Conservation (phyloP, 169 alveolate genomes). For the Cryptosporidium muris region DNA sequence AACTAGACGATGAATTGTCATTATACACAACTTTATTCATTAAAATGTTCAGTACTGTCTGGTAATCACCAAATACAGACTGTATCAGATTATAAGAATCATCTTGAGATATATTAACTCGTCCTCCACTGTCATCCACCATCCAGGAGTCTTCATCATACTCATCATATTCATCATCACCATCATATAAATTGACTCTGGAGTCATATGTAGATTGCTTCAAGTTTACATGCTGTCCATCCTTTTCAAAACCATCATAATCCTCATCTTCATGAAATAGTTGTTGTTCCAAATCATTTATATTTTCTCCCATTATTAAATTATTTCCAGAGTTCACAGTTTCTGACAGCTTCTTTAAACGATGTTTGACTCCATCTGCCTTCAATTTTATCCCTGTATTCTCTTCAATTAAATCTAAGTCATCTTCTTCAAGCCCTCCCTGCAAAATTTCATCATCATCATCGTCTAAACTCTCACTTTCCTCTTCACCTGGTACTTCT, state of each 20-base stretch:
- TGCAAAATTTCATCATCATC: slow-evolving; percentile 64
- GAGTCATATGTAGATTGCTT: background rate
- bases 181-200: background rate
- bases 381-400: slow-evolving; percentile 55
- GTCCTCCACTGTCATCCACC: slow-evolving; percentile 31
- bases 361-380: slow-evolving; percentile 49
- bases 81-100: slow-evolving; percentile 58
- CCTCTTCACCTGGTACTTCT: slow-evolving; percentile 7
- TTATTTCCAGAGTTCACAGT: slow-evolving; percentile 37
- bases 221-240: background rate
- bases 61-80: slow-evolving; percentile 67
- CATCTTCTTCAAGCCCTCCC: slow-evolving; percentile 61
- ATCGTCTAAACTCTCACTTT: slow-evolving; percentile 39
- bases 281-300: slow-evolving; percentile 54
- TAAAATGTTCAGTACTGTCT: slow-evolving; percentile 54
- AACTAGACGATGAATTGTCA: background rate
- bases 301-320: slow-evolving; percentile 15
- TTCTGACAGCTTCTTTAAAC: slow-evolving; percentile 50
- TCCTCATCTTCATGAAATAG: slow-evolving; percentile 25
- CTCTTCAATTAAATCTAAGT: slow-evolving; percentile 48
- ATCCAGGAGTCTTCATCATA: slow-evolving; percentile 56
- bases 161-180: slow-evolving; percentile 5
- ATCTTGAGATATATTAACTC: background rate
- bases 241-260: background rate
- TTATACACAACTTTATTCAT: slow-evolving; percentile 55